A percentile compares a stretch with the other conserved stretches of the same genome.
phyloP scores from a whole-genome alignment of 140 eudicot species.

The Senecio squalidus region DNA sequence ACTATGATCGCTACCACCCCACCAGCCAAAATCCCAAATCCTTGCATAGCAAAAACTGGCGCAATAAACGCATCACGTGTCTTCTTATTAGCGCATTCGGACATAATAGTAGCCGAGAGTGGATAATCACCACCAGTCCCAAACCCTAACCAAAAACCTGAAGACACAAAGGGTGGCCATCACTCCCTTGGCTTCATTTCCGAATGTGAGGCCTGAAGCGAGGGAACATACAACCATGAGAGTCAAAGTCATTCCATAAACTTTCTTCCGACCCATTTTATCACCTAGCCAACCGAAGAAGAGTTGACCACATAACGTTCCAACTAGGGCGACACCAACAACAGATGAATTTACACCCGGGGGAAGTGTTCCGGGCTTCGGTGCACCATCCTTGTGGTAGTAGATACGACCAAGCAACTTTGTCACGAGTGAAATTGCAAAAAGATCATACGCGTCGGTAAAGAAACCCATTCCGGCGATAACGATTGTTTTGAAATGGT shows the following conservation, averaged over 20 bases:
- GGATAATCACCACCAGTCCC: no score
- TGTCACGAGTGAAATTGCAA: no score
- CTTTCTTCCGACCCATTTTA: conserved; percentile 61
- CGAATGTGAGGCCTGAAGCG: conserved; percentile 58
- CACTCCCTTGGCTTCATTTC: conserved; percentile 22
- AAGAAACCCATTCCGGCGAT: no score
- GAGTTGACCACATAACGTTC: conserved; percentile 63
- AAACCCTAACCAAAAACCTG: conserved; percentile 37
- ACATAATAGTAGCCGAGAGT: conserved; percentile 32
- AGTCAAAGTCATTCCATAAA: conserved; percentile 45
- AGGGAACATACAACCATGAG: conserved; percentile 56
- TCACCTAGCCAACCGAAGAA: no score
- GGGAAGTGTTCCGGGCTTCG: conserved; percentile 59
- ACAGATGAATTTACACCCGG: conserved; percentile 41
- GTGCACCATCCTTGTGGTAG: background rate
- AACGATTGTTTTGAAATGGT: conserved; percentile 70
- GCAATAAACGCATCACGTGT: conserved; percentile 70
- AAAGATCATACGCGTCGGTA: conserved; percentile 81
- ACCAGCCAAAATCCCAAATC: no score
- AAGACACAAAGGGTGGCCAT: conserved; percentile 45
- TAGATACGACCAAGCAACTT: no score
- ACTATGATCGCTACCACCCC: conserved; percentile 43
- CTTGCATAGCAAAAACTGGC: no score
- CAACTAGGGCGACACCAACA: conserved; percentile 62
- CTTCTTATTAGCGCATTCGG: no score